phyloP scores from a whole-genome alignment of 495 filamentous ascomycete species.

The Hypomontagnella monticulosa region DNA sequence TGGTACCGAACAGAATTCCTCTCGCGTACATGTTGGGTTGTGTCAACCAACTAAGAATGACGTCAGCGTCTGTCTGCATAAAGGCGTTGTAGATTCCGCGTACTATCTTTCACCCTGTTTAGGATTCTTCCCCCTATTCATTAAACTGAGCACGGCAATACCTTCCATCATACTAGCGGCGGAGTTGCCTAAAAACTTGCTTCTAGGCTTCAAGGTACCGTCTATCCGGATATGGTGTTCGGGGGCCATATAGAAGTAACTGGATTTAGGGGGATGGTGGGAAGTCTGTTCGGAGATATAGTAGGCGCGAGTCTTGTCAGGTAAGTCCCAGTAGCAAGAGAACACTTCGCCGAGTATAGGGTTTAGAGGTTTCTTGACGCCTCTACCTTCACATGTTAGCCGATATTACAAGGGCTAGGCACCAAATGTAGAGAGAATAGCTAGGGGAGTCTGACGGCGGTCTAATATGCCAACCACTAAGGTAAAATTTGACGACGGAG shows the following conservation, averaged over 20 bases:
- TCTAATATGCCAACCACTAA: slow-evolving; percentile 99
- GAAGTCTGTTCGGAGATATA: slow-evolving; percentile 98
- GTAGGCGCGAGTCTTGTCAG: slow-evolving; percentile 85
- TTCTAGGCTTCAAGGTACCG: slow-evolving; percentile 94
- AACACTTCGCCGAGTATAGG: slow-evolving; percentile 95
- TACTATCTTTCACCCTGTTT: slow-evolving; percentile 87
- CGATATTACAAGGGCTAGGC: background rate
- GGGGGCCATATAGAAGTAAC: slow-evolving; percentile 98
- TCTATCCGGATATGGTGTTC: slow-evolving; percentile 96
- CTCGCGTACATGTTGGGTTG: slow-evolving; percentile 99
- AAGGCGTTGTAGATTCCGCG: slow-evolving; percentile 46
- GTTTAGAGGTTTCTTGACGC: slow-evolving; percentile 98
- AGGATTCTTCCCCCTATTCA: slow-evolving; percentile 75
- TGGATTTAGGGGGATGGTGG: slow-evolving; percentile 97
- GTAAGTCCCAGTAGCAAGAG: slow-evolving; percentile 95
- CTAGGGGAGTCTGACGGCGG: slow-evolving; percentile 76
- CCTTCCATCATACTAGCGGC: slow-evolving; percentile 99
- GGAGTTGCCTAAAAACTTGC: slow-evolving; percentile 95
- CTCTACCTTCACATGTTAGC: slow-evolving; percentile 63
- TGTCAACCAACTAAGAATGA: slow-evolving; percentile 65
- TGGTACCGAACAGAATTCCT: slow-evolving; percentile 97
- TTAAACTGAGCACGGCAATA: slow-evolving; percentile 82
- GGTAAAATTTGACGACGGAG: slow-evolving; percentile 94
- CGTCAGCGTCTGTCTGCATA: slow-evolving; percentile 5
- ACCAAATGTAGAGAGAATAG: background rate